phyloP scores from a whole-genome alignment of 768 basidiomycete genomes.

The Leccinum uliginosum region DNA sequence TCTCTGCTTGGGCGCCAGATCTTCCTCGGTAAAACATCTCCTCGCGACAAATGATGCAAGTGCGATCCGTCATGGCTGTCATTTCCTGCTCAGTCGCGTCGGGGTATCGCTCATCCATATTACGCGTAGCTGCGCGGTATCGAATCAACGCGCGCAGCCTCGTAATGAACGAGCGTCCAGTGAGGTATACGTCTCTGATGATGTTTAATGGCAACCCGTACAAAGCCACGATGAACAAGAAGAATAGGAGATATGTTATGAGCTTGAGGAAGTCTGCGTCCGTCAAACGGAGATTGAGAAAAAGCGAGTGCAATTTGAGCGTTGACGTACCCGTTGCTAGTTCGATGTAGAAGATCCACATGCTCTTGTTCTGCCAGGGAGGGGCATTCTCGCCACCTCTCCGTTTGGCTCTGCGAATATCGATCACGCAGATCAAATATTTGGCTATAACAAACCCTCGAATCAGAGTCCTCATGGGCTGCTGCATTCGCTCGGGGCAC shows the following conservation, averaged over 20 bases:
- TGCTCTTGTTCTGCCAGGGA: conserved; percentile 97
- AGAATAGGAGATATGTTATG: conserved; percentile 89
- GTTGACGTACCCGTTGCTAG: conserved; percentile 69
- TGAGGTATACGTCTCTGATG: conserved; percentile 94
- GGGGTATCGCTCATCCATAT: conserved; percentile 96
- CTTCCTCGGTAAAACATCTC: conserved; percentile 65
- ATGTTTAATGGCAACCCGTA: conserved; percentile 97
- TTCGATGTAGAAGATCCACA: conserved; percentile 95
- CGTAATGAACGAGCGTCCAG: conserved; percentile 86
- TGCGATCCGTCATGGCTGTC: conserved; percentile 74
- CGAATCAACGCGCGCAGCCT: conserved; percentile 84
- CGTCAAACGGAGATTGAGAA: conserved; percentile 6
- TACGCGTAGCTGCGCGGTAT: conserved; percentile 89
- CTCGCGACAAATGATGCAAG: conserved; percentile 97
- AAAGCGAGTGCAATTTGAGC: neutral
- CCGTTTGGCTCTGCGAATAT: conserved; percentile 72
- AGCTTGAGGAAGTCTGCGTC: conserved; percentile 86
- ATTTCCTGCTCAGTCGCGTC: conserved; percentile 88
- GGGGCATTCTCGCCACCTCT: conserved; percentile 82
- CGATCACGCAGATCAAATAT: conserved; percentile 77
- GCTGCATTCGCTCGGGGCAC: conserved; percentile 25
- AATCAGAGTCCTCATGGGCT: conserved; percentile 26
- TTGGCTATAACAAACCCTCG: conserved; percentile 55
- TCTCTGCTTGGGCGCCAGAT: conserved; percentile 17
- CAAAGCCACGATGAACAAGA: conserved; percentile 88